A percentile compares a stretch with the other conserved stretches of the same genome.
Evolutionary conservation across 306 rosid genomes (phyloP).

Genomic region (Mucuna pruriens): DNA sequence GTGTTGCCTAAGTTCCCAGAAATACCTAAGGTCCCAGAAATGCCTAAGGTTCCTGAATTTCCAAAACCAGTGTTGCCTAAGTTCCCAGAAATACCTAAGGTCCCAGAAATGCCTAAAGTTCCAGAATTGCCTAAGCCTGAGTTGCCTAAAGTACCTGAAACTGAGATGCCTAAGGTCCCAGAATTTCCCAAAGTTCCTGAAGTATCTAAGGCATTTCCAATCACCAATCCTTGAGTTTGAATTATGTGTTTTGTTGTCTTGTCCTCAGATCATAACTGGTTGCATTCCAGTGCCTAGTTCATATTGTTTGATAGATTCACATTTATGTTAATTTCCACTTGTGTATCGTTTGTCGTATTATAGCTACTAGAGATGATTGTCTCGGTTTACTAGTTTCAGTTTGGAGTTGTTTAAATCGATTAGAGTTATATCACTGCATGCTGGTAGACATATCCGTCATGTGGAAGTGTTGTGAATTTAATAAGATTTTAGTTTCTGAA

Average conservation of each 20-base stretch:
- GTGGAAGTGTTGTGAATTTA: no score
- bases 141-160: background rate
- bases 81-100: background rate
- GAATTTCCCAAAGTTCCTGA: conserved; percentile 16
- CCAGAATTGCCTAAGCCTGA: conserved; percentile 1
- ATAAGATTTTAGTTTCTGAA: no score
- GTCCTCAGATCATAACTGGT: background rate
- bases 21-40: background rate
- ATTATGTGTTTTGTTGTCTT: background rate
- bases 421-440: no score
- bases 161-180: background rate
- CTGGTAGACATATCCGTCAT: no score
- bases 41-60: background rate
- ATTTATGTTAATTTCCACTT: no score
- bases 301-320: background rate
- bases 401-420: no score
- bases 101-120: background rate
- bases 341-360: no score
- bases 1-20: background rate
- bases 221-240: conserved; percentile 8
- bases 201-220: conserved; percentile 15
- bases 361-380: no score
- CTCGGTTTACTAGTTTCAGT: no score
- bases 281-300: background rate
- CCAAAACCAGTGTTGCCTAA: no score